Conservation (phyloP, 208 protist species). For the Naegleria gruberi region DNA sequence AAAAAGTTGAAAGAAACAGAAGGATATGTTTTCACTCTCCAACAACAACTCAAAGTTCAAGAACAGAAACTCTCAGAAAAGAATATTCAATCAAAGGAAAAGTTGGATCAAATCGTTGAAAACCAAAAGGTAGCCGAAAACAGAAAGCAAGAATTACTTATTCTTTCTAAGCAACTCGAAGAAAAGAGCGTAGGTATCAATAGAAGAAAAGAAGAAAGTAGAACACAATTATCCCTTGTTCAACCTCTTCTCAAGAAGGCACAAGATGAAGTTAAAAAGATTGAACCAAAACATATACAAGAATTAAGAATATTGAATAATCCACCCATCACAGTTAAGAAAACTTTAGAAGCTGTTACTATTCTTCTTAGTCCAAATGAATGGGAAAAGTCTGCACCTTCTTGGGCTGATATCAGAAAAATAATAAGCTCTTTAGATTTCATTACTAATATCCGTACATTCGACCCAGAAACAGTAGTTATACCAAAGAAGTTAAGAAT, state of each 20-base stretch:
- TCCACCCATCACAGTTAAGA: conserved; percentile 85
- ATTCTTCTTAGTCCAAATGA: conserved; percentile 54
- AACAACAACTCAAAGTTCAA: conserved; percentile 45
- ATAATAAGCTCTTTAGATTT: conserved; percentile 85
- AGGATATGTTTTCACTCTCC: conserved; percentile 57
- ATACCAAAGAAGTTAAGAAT: conserved; percentile 48
- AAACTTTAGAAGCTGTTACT: conserved; percentile 77
- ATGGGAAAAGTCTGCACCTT: background rate
- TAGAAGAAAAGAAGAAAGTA: conserved; percentile 43
- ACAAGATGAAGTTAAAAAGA: conserved; percentile 59
- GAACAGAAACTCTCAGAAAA: conserved; percentile 64
- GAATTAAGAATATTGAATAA: conserved; percentile 93
- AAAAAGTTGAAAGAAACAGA: conserved; percentile 80
- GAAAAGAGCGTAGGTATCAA: conserved; percentile 64
- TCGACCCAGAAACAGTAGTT: conserved; percentile 72
- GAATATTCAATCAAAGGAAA: conserved; percentile 69
- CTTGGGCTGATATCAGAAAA: conserved; percentile 82
- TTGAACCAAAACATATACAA: conserved; percentile 88
- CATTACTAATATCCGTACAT: conserved; percentile 81
- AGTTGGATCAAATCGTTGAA: conserved; percentile 69
- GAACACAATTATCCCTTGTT: conserved; percentile 83
- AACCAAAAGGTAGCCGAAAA: conserved; percentile 54
- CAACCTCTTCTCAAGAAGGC: conserved; percentile 88
- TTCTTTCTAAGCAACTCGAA: conserved; percentile 63
- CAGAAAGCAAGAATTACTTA: conserved; percentile 64